Conservation (phyloP, 768 basidiomycete species). For the Tulasnella sp. region DNA sequence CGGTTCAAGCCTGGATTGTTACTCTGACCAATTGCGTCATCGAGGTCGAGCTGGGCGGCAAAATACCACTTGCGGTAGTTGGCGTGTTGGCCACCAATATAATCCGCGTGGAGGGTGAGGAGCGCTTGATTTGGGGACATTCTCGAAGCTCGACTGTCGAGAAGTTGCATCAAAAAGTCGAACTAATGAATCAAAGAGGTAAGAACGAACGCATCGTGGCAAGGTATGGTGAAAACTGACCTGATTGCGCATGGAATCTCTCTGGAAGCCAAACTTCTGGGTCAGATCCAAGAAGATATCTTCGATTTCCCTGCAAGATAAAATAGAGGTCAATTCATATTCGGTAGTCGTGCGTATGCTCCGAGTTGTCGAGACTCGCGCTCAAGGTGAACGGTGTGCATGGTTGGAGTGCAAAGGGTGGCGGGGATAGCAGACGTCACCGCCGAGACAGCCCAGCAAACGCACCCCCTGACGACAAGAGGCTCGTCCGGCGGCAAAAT, state of each 20-base stretch:
- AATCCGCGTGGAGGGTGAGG: slow-evolving; percentile 94
- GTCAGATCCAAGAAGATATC: slow-evolving; percentile 96
- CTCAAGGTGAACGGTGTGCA: background rate
- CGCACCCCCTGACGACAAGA: background rate
- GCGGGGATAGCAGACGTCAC: background rate
- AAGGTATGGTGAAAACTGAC: slow-evolving; percentile 38
- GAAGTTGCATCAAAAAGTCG: slow-evolving; percentile 95
- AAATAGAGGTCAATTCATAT: background rate
- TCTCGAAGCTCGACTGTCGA: slow-evolving; percentile 93
- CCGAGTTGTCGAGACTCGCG: background rate
- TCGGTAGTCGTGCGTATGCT: background rate
- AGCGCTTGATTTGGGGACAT: slow-evolving; percentile 97
- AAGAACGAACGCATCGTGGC: background rate
- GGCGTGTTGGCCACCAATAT: slow-evolving; percentile 96
- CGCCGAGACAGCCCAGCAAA: background rate
- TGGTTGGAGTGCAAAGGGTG: background rate
- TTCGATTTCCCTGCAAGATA: slow-evolving; percentile 66
- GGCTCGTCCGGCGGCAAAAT: background rate
- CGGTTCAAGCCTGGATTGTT: slow-evolving; percentile 89
- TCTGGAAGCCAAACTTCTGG: slow-evolving; percentile 98
- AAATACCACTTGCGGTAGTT: slow-evolving; percentile 99
- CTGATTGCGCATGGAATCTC: slow-evolving; percentile 94
- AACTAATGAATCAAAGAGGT: slow-evolving; percentile 51
- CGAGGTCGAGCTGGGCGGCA: slow-evolving; percentile 95
- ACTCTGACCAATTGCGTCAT: slow-evolving; percentile 88